These are phyloP conservation scores for Anthracocystis panici-leucophaei DNA, from an alignment of 1,284 basidiomycete species.

Conservation along the genomic window DNA sequence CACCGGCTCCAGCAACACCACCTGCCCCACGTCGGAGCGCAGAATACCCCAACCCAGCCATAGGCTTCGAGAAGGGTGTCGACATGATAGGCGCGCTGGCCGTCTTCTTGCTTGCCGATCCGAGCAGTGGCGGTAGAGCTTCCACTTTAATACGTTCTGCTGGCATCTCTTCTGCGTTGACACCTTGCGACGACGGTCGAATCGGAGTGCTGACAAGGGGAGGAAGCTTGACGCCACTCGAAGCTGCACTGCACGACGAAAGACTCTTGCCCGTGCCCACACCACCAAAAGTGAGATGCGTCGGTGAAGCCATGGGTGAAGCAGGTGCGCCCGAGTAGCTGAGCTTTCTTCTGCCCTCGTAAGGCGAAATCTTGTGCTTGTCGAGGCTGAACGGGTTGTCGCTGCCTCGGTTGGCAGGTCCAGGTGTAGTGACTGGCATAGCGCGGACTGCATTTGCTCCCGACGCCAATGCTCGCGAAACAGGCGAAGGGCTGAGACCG, in stretches of 20 bases:
- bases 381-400: slow-evolving; percentile 63
- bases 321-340: slow-evolving; percentile 43
- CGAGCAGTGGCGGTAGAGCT: slow-evolving; percentile 32
- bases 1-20: slow-evolving; percentile 2
- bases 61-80: slow-evolving; percentile 47
- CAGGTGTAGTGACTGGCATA: slow-evolving; percentile 39
- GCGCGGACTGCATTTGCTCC: slow-evolving; percentile 19
- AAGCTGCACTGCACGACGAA: slow-evolving; percentile 14
- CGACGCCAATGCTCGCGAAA: slow-evolving; percentile 34
- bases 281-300: slow-evolving; percentile 28
- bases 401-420: slow-evolving; percentile 15
- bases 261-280: slow-evolving; percentile 22
- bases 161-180: slow-evolving; percentile 9
- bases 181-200: slow-evolving; percentile 26
- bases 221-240: slow-evolving; percentile 35
- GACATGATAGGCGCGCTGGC: slow-evolving; percentile 31
- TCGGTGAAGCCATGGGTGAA: slow-evolving; percentile 31
- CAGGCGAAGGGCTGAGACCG: slow-evolving; percentile 40
- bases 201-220: slow-evolving; percentile 49
- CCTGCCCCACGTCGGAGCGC: slow-evolving; percentile 27
- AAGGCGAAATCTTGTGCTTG: slow-evolving; percentile 61
- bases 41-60: slow-evolving; percentile 28
- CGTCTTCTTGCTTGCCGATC: slow-evolving; percentile 34
- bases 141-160: slow-evolving; percentile 34
- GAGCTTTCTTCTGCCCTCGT: slow-evolving; percentile 40